Conservation (phyloP, 1,284 basidiomycete genomes). For the Austroboletus rostrupii region DNA sequence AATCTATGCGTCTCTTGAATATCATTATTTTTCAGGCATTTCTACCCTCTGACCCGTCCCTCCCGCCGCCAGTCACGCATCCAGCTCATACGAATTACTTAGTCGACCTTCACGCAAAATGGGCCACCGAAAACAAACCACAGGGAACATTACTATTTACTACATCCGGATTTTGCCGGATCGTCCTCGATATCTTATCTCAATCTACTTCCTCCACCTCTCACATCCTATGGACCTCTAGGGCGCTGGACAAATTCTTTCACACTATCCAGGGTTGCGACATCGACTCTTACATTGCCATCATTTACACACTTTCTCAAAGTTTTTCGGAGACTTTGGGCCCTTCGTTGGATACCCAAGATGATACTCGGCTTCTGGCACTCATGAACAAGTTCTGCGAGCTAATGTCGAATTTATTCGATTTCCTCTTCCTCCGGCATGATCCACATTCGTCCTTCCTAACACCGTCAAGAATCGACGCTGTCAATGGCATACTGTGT, state of each 20-base stretch:
- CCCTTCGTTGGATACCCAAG: constrained; percentile 1
- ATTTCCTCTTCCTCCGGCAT: constrained; percentile 18
- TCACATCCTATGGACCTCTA: constrained; percentile 36
- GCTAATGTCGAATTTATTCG: constrained; percentile 23
- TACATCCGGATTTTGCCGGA: constrained; percentile 26
- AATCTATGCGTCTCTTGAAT: constrained; percentile 42
- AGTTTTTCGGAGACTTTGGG: constrained; percentile 10
- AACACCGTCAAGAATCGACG: constrained; percentile 7
- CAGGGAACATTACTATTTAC: constrained; percentile 19
- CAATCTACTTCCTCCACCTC: constrained; percentile 8
- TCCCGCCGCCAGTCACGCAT: constrained; percentile 33
- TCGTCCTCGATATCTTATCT: constrained; percentile 15
- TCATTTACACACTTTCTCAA: constrained; percentile 13
- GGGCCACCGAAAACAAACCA: constrained; percentile 19
- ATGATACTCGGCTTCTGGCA: not conserved
- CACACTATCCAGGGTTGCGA: constrained; percentile 21
- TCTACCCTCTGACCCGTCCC: constrained; percentile 14
- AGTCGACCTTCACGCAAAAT: constrained; percentile 34
- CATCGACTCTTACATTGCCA: constrained; percentile 21
- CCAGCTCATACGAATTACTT: constrained; percentile 42
- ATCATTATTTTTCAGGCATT: constrained; percentile 36
- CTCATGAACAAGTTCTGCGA: constrained; percentile 23
- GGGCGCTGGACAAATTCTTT: constrained; percentile 35
- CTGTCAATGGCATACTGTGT: constrained; percentile 19
- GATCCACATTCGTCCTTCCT: constrained; percentile 1